Percentiles rank a stretch among this genome's conserved stretches.
These are phyloP conservation scores for Nicotiana attenuata DNA, from an alignment of 257 asterid genomes.

Conservation along the genomic window DNA sequence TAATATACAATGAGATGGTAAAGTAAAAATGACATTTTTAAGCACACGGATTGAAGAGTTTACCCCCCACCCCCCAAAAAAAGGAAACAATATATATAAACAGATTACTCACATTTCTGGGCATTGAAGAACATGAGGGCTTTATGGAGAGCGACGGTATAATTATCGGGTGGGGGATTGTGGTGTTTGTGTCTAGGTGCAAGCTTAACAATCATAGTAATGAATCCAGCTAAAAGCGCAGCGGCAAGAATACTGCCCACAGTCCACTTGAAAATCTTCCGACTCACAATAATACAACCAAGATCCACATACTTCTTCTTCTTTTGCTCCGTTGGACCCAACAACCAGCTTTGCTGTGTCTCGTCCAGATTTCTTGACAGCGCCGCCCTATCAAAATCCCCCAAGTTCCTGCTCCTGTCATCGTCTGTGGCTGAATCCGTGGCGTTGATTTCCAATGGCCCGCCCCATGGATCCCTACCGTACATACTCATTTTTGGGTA, in stretches of 20 bases:
- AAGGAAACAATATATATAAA: neutral
- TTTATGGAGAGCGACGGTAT: conserved; percentile 74
- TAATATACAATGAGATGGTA: neutral
- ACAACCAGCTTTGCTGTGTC: conserved; percentile 98
- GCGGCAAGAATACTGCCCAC: conserved; percentile 71
- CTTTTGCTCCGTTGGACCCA: conserved; percentile 95
- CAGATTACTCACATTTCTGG: conserved; percentile 68
- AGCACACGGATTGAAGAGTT: neutral
- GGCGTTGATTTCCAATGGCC: conserved; percentile 85
- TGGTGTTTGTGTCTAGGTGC: conserved; percentile 72
- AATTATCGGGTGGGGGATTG: conserved; percentile 86
- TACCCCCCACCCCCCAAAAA: neutral
- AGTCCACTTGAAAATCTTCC: conserved; percentile 86
- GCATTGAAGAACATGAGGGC: conserved; percentile 95
- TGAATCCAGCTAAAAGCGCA: conserved; percentile 65
- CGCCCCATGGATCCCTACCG: conserved; percentile 99
- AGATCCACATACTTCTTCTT: conserved; percentile 98
- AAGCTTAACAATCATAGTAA: conserved; percentile 72
- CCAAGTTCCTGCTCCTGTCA: conserved; percentile 83
- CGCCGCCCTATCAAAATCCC: conserved; percentile 89
- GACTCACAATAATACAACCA: conserved; percentile 85
- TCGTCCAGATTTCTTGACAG: conserved; percentile 85
- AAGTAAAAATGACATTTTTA: neutral
- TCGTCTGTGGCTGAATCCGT: conserved; percentile 97
- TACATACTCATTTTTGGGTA: conserved; percentile 45